Evolutionary conservation across 495 filamentous ascomycete genomes (phyloP).

Genomic region (Margaritispora aquatica): DNA sequence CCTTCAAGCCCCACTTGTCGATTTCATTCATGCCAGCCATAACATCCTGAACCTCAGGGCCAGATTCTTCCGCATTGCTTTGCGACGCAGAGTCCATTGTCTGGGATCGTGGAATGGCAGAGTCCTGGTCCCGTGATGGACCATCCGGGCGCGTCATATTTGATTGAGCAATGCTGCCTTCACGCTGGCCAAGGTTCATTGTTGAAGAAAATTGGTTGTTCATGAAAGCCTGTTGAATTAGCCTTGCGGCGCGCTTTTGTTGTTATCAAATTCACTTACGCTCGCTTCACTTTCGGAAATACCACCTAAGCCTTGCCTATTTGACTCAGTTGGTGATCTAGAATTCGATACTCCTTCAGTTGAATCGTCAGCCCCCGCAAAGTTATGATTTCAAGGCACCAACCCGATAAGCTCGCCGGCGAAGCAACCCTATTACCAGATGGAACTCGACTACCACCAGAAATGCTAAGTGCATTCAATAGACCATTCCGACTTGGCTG

Average conservation of each 20-base stretch:
- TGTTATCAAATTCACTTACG: slow-evolving; percentile 16
- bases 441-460: slow-evolving; percentile 29
- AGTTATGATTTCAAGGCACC: neutral
- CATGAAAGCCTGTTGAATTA: slow-evolving; percentile 11
- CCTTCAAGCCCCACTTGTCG: slow-evolving; percentile 77
- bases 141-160: slow-evolving; percentile 28
- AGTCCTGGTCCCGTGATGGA: slow-evolving; percentile 5
- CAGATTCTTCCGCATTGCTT: slow-evolving; percentile 36
- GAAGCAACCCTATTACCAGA: slow-evolving; percentile 20
- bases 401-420: slow-evolving; percentile 21
- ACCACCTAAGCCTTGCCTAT: slow-evolving; percentile 8
- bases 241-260: neutral
- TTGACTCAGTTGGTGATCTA: slow-evolving; percentile 17
- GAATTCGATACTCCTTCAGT: slow-evolving; percentile 16
- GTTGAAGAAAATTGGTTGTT: slow-evolving; percentile 14
- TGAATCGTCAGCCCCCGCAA: neutral
- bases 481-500: slow-evolving; percentile 38
- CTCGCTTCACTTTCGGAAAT: slow-evolving; percentile 6
- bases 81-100: slow-evolving; percentile 36
- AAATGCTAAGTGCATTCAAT: slow-evolving; percentile 51
- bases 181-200: slow-evolving; percentile 1
- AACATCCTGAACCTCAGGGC: slow-evolving; percentile 44
- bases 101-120: slow-evolving; percentile 15
- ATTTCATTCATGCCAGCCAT: slow-evolving; percentile 70
- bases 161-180: slow-evolving; percentile 9